These are phyloP conservation scores for Plenodomus tracheiphilus DNA, from an alignment of 2,329 filamentous ascomycete species.

Conservation along the genomic window DNA sequence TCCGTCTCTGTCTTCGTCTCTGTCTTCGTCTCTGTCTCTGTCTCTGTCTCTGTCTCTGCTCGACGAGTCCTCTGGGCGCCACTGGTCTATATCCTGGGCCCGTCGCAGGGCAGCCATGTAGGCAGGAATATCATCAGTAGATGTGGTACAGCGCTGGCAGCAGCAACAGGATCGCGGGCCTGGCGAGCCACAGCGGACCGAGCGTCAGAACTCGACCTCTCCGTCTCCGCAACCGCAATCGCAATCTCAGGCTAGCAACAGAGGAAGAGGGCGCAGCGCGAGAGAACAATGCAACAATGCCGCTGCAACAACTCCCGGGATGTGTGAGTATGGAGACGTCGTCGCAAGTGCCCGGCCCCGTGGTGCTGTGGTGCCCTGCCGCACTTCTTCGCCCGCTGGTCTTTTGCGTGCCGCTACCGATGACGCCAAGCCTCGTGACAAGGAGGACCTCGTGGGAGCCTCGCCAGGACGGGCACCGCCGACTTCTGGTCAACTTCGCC, in stretches of 20 bases:
- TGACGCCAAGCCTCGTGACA: conserved; percentile 33
- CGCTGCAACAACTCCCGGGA: conserved; percentile 14
- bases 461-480: conserved; percentile 1
- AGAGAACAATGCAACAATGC: conserved; percentile 9
- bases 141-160: conserved; percentile 37
- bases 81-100: conserved; percentile 49
- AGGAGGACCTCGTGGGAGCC: conserved; percentile 1
- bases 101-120: conserved; percentile 50
- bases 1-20: conserved; percentile 13
- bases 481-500: background rate
- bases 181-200: conserved; percentile 37
- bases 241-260: conserved; percentile 19
- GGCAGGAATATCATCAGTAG: conserved; percentile 45
- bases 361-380: conserved; percentile 32
- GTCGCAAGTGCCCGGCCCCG: conserved; percentile 24
- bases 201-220: conserved; percentile 29
- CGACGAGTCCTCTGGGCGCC: conserved; percentile 47
- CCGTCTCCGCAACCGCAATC: conserved; percentile 4
- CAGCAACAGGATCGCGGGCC: conserved; percentile 35
- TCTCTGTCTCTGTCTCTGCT: conserved; percentile 21
- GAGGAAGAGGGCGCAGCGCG: conserved; percentile 12
- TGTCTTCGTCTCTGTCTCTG: conserved; percentile 31
- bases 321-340: conserved; percentile 9
- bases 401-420: conserved; percentile 32
- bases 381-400: conserved; percentile 25